Percentiles rank a stretch among this genome's conserved stretches.
phyloP scores from a whole-genome alignment of 163 green algal genomes.

The Volvox carteri region DNA sequence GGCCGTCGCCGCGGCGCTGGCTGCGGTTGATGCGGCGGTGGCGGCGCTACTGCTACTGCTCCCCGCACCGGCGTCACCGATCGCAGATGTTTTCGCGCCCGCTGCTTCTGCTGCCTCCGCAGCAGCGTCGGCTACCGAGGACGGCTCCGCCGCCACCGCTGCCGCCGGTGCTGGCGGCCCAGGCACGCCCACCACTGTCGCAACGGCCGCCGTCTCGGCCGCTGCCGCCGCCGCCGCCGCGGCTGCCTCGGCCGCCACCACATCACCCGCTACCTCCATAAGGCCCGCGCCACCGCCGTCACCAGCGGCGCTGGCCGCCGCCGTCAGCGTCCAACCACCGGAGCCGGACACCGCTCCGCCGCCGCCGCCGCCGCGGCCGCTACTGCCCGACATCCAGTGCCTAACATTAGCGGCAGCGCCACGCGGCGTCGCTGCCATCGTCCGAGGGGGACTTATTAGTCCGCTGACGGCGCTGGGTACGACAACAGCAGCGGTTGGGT shows the following conservation, averaged over 20 bases:
- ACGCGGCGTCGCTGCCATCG: background rate
- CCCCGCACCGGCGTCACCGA: background rate
- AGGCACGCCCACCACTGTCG: background rate
- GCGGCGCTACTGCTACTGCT: background rate
- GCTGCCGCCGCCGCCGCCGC: background rate
- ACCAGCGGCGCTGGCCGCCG: background rate
- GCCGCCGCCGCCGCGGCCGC: background rate
- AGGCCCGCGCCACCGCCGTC: background rate
- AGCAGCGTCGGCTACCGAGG: background rate
- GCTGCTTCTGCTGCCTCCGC: conserved; percentile 25
- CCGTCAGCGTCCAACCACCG: background rate
- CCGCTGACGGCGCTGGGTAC: background rate
- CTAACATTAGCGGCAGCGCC: background rate
- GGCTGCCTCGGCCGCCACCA: background rate
- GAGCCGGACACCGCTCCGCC: too few relatives aligned
- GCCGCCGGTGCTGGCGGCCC: background rate
- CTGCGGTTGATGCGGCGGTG: background rate
- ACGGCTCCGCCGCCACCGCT: background rate
- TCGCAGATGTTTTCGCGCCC: background rate
- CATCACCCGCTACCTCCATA: background rate
- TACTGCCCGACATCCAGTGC: background rate
- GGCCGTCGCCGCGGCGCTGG: background rate
- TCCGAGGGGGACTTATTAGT: background rate
- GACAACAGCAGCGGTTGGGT: background rate
- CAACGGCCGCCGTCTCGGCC: background rate